Evolutionary conservation across 129 eudicot species (phyloP).

Genomic region (Centella asiatica): DNA sequence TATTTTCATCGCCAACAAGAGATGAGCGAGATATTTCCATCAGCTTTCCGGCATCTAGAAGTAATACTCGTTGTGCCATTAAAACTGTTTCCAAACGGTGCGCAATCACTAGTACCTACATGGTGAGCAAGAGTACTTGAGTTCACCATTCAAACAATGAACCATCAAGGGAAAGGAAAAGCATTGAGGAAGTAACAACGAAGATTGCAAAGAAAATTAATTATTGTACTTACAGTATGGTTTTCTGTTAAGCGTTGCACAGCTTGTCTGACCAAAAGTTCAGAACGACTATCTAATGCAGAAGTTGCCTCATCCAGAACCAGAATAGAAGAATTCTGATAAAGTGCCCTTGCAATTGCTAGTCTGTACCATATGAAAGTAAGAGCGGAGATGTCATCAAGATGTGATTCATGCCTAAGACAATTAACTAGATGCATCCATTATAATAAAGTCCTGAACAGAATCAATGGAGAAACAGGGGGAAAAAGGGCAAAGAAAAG

Average conservation of each 20-base stretch:
- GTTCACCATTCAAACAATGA: background rate
- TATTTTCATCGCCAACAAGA: constrained; percentile 34
- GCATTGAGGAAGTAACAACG: background rate
- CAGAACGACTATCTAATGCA: constrained; percentile 77
- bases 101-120: constrained; percentile 83
- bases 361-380: constrained; percentile 33
- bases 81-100: constrained; percentile 91
- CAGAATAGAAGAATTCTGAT: constrained; percentile 79
- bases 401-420: background rate
- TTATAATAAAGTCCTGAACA: background rate
- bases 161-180: background rate
- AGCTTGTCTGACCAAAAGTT: constrained; percentile 90
- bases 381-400: background rate
- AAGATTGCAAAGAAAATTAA: background rate
- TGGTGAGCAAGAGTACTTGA: constrained; percentile 7
- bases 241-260: constrained; percentile 65
- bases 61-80: constrained; percentile 75
- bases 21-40: constrained; percentile 63
- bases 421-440: background rate
- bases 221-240: constrained; percentile 49
- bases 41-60: constrained; percentile 52
- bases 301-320: constrained; percentile 96
- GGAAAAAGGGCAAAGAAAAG: no score
- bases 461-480: no score
- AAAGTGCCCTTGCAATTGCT: constrained; percentile 91